Conservation (phyloP, 2,329 filamentous ascomycete genomes). For the Aspergillus nomiae region DNA sequence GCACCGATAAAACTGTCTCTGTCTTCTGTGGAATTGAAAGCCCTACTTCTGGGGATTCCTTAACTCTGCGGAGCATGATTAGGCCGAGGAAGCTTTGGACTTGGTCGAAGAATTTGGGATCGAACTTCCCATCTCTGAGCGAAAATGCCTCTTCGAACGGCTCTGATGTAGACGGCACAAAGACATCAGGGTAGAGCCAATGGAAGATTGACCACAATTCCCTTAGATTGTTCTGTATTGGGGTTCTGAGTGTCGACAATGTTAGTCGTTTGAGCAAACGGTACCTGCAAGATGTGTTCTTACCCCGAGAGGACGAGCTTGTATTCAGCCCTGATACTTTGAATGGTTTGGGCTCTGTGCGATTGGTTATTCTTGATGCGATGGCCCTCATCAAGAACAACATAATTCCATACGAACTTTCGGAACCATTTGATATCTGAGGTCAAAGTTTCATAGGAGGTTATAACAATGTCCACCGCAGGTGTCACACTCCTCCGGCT, state of each 20-base stretch:
- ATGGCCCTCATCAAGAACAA: constrained; percentile 58
- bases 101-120: constrained; percentile 55
- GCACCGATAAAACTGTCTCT: constrained; percentile 60
- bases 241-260: constrained; percentile 40
- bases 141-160: constrained; percentile 61
- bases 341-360: constrained; percentile 46
- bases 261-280: background rate
- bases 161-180: constrained; percentile 51
- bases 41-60: constrained; percentile 56
- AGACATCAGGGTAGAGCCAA: constrained; percentile 62
- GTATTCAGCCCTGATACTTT: constrained; percentile 49
- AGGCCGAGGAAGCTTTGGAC: constrained; percentile 56
- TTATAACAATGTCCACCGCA: constrained; percentile 42
- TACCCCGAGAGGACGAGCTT: constrained; percentile 53
- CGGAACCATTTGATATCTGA: constrained; percentile 53
- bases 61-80: constrained; percentile 63
- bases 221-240: constrained; percentile 60
- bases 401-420: constrained; percentile 54
- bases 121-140: constrained; percentile 56
- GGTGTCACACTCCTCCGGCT: too few species aligned
- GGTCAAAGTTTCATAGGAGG: constrained; percentile 53
- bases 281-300: background rate
- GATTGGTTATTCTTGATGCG: constrained; percentile 54
- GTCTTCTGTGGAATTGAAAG: constrained; percentile 58
- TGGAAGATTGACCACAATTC: constrained; percentile 62